Base-by-base conservation (phyloP, 2,329 filamentous ascomycete genomes). In the Cytospora piceicola region DNA sequence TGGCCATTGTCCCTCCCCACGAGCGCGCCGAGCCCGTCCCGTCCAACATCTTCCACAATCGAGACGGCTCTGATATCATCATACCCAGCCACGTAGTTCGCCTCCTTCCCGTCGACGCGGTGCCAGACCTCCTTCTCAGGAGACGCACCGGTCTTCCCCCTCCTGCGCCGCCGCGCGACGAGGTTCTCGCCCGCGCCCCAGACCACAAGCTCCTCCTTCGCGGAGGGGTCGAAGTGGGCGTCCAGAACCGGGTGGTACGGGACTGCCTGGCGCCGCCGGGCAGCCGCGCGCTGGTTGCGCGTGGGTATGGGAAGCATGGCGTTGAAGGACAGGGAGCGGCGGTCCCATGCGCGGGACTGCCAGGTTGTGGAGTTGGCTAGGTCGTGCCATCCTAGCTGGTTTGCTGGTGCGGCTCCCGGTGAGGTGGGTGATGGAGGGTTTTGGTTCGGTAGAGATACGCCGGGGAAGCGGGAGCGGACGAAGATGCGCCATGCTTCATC, bases 111-210 rank as follows among this genome's bases (percentile, higher is more conserved):
- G 49, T 74, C 70, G 1, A 79, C 67, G 12, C 72, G 72, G 8
- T 75, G 71, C 82, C 82, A 84, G 1, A 67, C 24, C 27, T 58
- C 30, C 53, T 58, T 63, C 14, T 42, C n/a, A 22, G 59, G 66
- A n/a, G 72, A 71, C 1, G 68, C 58, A 46, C 60, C 34, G 2
- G 51, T 62, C 5, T 56, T 68, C 4, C 67, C 72, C 7, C 70
- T 69, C 14, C 70, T 73, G 24, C 79, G 78, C 30, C 77, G 73
- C 27, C 82, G 75, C 3, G 80, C 78, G 6, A 84, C 73, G 32
- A 86, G 71, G 30, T 85, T 78, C 72, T 86, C 82, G 0, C 84
- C 84, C 0, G 79, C 81, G 0, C 83, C 83, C 74, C 80, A 84
- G 1, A 81, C 79, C 0, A 85, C 74, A 15, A 83, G 68, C 71